Evolutionary conservation across 2,329 filamentous ascomycete genomes (phyloP).

Genomic region (Tolypocladium ophioglossoides): DNA sequence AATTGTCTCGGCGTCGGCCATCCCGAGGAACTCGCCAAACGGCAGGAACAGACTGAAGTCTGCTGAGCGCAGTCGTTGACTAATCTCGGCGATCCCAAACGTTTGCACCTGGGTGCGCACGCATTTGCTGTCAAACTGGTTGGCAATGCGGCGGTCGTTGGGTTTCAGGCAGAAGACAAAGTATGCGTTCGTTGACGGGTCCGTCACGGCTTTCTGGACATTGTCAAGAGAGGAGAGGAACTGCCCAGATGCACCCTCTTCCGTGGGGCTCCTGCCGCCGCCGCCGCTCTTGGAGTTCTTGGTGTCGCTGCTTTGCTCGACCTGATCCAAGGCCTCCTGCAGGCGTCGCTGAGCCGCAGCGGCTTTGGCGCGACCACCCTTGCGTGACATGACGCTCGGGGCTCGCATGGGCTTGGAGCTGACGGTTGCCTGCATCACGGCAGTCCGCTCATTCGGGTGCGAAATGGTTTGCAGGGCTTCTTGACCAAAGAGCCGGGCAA

Average conservation of each 20-base stretch:
- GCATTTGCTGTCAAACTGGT: conserved; percentile 98
- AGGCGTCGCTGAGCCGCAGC: conserved; percentile 26
- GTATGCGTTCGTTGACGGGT: conserved; percentile 80
- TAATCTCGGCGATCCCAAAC: conserved; percentile 94
- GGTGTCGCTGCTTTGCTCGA: conserved; percentile 38
- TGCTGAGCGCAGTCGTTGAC: conserved; percentile 79
- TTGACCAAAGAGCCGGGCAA: conserved; percentile 88
- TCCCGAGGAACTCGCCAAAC: conserved; percentile 87
- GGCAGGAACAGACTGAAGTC: conserved; percentile 95
- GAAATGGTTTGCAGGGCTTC: conserved; percentile 84
- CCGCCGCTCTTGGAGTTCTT: conserved; percentile 29
- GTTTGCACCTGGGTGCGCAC: conserved; percentile 91
- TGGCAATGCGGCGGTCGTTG: conserved; percentile 92
- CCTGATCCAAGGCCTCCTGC: conserved; percentile 33
- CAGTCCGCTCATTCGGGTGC: conserved; percentile 82
- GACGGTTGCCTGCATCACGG: conserved; percentile 92
- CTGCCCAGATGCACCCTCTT: conserved; percentile 85
- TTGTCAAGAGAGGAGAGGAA: conserved; percentile 85
- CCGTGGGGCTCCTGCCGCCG: conserved; percentile 22
- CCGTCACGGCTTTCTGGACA: conserved; percentile 75
- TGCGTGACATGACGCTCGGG: conserved; percentile 83
- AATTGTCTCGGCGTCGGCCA: conserved; percentile 73
- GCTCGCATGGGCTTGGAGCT: conserved; percentile 90
- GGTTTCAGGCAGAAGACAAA: conserved; percentile 97
- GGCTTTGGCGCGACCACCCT: conserved; percentile 38